Base-by-base conservation (phyloP, 2,329 filamentous ascomycete species). In the Emergomyces africanus region DNA sequence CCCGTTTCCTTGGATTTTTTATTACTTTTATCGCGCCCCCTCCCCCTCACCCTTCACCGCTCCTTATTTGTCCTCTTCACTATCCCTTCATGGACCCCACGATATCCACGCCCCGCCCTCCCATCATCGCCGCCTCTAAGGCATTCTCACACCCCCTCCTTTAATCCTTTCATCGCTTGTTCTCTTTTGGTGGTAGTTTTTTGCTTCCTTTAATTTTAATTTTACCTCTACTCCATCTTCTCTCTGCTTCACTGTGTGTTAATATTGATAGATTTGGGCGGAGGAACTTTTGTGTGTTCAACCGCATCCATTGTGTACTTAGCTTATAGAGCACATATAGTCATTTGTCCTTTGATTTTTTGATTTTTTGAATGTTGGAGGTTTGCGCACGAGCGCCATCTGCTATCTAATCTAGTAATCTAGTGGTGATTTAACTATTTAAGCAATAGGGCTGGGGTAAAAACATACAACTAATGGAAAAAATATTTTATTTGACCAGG, bases 401-500 rank as follows among this genome's bases (percentile, higher is more conserved):
- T n/a, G n/a, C n/a, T n/a, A n/a, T n/a, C n/a, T n/a, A n/a, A n/a
- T n/a, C n/a, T n/a, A n/a, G n/a, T n/a, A n/a, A n/a, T n/a, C n/a
- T n/a, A n/a, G n/a, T n/a, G n/a, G n/a, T n/a, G n/a, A n/a, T n/a
- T n/a, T n/a, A n/a, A n/a, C n/a, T n/a, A n/a, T n/a, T n/a, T n/a
- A n/a, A n/a, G n/a, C n/a, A n/a, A n/a, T n/a, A n/a, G n/a, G n/a
- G n/a, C n/a, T n/a, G n/a, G n/a, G n/a, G n/a, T n/a, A n/a, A n/a
- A n/a, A n/a, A n/a, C n/a, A n/a, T n/a, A n/a, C n/a, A n/a, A n/a
- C n/a, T n/a, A n/a, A n/a, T n/a, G n/a, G n/a, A n/a, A n/a, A n/a
- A n/a, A n/a, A n/a, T n/a, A n/a, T n/a, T n/a, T n/a, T n/a, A 20
- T 18, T 44, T 55, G 54, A 55, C 54, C 54, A 55, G 54, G 54